A percentile compares a stretch with the other conserved stretches of the same genome.
phyloP scores from a whole-genome alignment of 768 basidiomycete genomes.

The Leccinum uliginosum region DNA sequence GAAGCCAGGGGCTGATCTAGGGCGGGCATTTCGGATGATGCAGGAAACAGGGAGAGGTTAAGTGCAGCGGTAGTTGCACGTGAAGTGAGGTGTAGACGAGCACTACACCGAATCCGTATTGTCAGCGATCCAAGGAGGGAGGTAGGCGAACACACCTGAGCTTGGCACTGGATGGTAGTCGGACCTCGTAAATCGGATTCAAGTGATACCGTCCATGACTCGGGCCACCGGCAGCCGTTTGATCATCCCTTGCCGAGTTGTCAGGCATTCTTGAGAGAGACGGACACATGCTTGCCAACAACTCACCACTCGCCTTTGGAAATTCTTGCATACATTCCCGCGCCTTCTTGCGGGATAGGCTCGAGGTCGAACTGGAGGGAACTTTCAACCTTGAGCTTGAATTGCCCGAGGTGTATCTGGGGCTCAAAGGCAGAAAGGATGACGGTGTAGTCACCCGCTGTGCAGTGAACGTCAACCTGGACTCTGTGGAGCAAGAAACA shows the following conservation, averaged over 20 bases:
- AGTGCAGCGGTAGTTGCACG: conserved; percentile 42
- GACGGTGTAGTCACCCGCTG: conserved; percentile 71
- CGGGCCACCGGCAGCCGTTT: conserved; percentile 66
- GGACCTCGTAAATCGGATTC: conserved; percentile 69
- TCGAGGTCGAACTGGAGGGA: conserved; percentile 56
- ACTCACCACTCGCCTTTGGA: conserved; percentile 73
- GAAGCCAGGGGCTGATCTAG: conserved; percentile 50
- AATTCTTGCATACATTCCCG: conserved; percentile 79
- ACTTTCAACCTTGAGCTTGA: conserved; percentile 60
- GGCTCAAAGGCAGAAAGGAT: conserved; percentile 86
- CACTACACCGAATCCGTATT: conserved; percentile 35
- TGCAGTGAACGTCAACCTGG: not conserved
- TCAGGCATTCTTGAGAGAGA: not conserved
- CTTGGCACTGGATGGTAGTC: conserved; percentile 47
- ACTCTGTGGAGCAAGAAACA: not conserved
- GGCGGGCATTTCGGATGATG: conserved; percentile 15
- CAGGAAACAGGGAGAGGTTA: conserved; percentile 57
- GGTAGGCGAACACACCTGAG: conserved; percentile 48
- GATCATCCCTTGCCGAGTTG: conserved; percentile 41
- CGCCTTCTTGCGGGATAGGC: conserved; percentile 78
- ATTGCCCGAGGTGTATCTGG: conserved; percentile 54
- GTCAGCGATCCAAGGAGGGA: conserved; percentile 16
- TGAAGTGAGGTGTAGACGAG: conserved; percentile 62
- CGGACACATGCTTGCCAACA: not conserved
- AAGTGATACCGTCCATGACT: conserved; percentile 56